These are phyloP conservation scores for Quercus ilex DNA, from an alignment of 306 rosid species.

Conservation along the genomic window DNA sequence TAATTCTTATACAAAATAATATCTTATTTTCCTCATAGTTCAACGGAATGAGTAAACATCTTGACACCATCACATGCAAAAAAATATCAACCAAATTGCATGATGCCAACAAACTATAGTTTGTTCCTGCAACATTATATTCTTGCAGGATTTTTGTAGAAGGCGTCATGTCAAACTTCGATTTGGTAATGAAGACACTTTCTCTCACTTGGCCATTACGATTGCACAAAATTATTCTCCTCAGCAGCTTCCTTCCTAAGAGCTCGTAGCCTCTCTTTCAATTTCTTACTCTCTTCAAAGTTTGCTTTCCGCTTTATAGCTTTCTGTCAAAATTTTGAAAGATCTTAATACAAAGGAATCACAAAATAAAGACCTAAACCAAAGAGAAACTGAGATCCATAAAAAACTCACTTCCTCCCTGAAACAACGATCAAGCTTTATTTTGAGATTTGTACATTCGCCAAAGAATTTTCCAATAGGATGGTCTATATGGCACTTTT, in stretches of 20 bases:
- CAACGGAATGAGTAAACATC: neutral
- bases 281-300: conserved; percentile 82
- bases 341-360: neutral
- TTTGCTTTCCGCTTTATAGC: conserved; percentile 92
- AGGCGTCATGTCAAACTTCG: neutral
- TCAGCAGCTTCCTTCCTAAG: conserved; percentile 66
- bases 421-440: conserved; percentile 89
- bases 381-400: neutral
- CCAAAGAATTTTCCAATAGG: conserved; percentile 77
- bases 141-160: neutral
- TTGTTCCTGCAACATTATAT: neutral
- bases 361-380: neutral
- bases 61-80: neutral
- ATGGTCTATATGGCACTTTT: conserved; percentile 80
- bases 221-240: conserved; percentile 28
- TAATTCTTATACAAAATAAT: neutral
- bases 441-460: conserved; percentile 84
- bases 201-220: neutral
- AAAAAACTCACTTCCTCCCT: conserved; percentile 68
- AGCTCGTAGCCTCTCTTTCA: conserved; percentile 63
- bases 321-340: conserved; percentile 49
- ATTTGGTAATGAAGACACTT: neutral
- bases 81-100: neutral
- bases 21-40: neutral
- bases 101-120: neutral